Base-by-base conservation (phyloP, 495 filamentous ascomycete genomes). In the Lasiosphaeriaceae sp. region DNA sequence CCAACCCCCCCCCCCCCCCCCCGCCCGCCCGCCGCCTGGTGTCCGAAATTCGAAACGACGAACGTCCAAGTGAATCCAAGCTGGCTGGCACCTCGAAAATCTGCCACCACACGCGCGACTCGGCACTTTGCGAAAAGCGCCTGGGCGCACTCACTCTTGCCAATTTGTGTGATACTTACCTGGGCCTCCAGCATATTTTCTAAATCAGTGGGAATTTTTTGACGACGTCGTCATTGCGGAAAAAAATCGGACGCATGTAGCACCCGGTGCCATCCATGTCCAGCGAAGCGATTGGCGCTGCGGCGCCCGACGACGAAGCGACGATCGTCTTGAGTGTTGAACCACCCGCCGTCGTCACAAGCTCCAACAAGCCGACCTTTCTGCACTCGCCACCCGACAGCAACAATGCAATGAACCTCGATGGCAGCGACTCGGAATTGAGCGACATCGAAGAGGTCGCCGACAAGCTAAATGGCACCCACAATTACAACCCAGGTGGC, bases 391-490 rank as follows among this genome's bases (percentile, higher is more conserved):
- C 77, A 46, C 77, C 77, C 47, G 77, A 79, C 55, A 79, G 76
- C 66, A 78, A 79, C 66, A 71, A 68, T 66, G 75, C 76, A 49
- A 69, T 73, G 70, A 78, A 76, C 62, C 66, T 71, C 54, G 76
- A 79, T 54, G 69, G 62, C 48, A 80, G 76, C 68, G 80, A 82
- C 60, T 83, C 80, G 50, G 80, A 83, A 55, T 64, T 83, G 44
- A 82, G 79, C 71, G 80, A 83, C 43, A 68, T 83, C 54, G 80
- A 83, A 56, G 72, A 68, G 20, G 61, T 75, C 35, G 66, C 67
- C 56, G 50, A 68, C 34, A 68, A 71, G 57, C 59, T 71, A 14
- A 59, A 64, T 34, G 52, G 51, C 44, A 57, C 58, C 34, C 11
- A 65, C 55, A 52, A 47, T 17, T 61, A 24, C 50, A 24, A 52